These are phyloP conservation scores for Leonotis leonurus DNA, from an alignment of 257 asterid genomes.

Conservation along the genomic window DNA sequence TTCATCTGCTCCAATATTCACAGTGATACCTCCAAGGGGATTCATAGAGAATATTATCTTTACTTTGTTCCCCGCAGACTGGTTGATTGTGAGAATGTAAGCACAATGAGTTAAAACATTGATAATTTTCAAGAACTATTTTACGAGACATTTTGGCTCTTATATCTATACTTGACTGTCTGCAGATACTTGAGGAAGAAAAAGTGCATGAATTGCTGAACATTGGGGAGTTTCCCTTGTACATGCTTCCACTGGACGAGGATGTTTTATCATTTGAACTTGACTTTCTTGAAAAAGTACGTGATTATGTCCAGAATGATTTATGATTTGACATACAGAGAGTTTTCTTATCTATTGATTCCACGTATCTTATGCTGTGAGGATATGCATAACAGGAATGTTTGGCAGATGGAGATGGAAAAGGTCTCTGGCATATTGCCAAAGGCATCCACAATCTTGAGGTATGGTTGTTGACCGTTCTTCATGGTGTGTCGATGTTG, in stretches of 20 bases:
- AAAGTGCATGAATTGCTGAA: constrained; percentile 69
- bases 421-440: constrained; percentile 91
- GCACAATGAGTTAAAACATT: neutral
- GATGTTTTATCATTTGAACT: constrained; percentile 90
- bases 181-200: constrained; percentile 87
- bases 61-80: constrained; percentile 96
- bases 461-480: constrained; percentile 34
- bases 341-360: neutral
- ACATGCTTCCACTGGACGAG: constrained; percentile 85
- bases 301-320: constrained; percentile 15
- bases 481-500: neutral
- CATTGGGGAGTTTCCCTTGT: constrained; percentile 83
- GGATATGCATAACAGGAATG: constrained; percentile 50
- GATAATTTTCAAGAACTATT: constrained; percentile 5
- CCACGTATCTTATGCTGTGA: constrained; percentile 24
- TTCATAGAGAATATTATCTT: constrained; percentile 75
- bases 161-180: constrained; percentile 6
- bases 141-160: neutral
- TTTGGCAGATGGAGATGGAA: constrained; percentile 79
- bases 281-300: constrained; percentile 78
- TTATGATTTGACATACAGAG: neutral
- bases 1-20: constrained; percentile 73
- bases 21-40: constrained; percentile 73
- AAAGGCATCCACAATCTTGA: constrained; percentile 92
- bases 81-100: constrained; percentile 90